Evolutionary conservation across 192 early-diverging fungal species (phyloP), one percentile per base, ranked within the genome.

Genomic region (Coemansia asiatica): DNA sequence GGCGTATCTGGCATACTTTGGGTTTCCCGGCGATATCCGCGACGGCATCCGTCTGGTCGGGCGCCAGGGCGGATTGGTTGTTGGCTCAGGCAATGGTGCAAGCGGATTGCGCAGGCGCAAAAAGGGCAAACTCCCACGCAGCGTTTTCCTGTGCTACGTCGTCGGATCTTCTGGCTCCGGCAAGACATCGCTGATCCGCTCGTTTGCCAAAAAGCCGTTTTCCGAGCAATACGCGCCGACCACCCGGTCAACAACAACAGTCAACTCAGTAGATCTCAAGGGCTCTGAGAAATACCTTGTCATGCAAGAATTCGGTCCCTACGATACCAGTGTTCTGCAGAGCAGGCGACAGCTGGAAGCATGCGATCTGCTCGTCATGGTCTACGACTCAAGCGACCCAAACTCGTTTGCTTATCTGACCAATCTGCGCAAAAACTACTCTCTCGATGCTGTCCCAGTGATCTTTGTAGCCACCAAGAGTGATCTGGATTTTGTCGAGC

Each of bases 381-480:
- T 97, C 4, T 99, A 97, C 75, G 96, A 99, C 63, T 91, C 92
- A 6, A 91, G 89, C 73, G 94, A 97, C 75, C 90, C 90, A 6
- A 90, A 89, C 61, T 99, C 97, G 7, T 99, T 99, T 77, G 85
- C 91, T 13, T 95, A 98, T 74, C 75, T 99, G 26, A 90, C 90
- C 0, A 85, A 89, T 13, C 69, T 99, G 66, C 70, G 93, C 71
- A 90, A 87, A 71, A 89, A 90, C 60, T 95, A 90, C 70, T 85
- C 93, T 51, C 70, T 97, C 26, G 92, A 93, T 49, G 81, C 88
- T 68, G 68, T 95, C 48, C 96, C 97, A 1, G 85, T 86, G 27
- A 89, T 98, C 2, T 94, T 96, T 84, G 92, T 99, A 36, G 94
- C 96, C 1, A 95, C 95, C 35, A 96, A 98, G 63, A 91, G 93